Conservation (phyloP, 805 yeast species). For the Candida methanosorbosa region DNA sequence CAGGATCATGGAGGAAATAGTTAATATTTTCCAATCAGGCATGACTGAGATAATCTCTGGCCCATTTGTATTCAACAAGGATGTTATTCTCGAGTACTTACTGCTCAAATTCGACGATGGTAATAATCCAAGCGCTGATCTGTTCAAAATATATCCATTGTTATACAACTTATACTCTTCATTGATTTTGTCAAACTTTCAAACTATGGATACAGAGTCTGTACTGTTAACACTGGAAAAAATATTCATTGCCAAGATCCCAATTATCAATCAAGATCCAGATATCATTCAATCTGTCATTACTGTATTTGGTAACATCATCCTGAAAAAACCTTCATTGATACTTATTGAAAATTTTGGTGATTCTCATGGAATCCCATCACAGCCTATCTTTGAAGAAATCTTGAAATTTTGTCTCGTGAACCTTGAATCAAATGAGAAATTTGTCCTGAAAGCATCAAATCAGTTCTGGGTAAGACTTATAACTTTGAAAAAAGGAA, state of each 20-base stretch:
- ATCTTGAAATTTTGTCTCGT: slow-evolving; percentile 27
- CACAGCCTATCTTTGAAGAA: slow-evolving; percentile 10
- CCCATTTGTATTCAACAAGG: slow-evolving; percentile 49
- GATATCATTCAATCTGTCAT: slow-evolving; percentile 47
- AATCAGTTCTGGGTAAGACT: slow-evolving; percentile 48
- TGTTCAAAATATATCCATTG: too few relatives aligned
- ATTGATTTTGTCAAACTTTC: slow-evolving; percentile 29
- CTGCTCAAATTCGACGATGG: slow-evolving; percentile 22
- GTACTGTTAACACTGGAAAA: slow-evolving; percentile 28
- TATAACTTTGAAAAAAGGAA: slow-evolving; percentile 35
- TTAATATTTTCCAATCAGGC: slow-evolving; percentile 56
- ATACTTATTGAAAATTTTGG: too few relatives aligned
- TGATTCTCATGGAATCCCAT: too few relatives aligned
- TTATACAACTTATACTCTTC: slow-evolving; percentile 38
- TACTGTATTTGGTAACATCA: slow-evolving; percentile 39
- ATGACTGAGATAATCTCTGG: slow-evolving; percentile 55
- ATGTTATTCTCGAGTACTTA: slow-evolving; percentile 32
- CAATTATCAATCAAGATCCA: slow-evolving; percentile 39
- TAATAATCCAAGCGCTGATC: slow-evolving; percentile 20
- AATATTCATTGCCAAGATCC: slow-evolving; percentile 28
- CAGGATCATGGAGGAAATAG: slow-evolving; percentile 52
- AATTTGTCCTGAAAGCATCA: slow-evolving; percentile 44
- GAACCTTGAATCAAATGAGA: slow-evolving; percentile 39
- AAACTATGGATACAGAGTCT: slow-evolving; percentile 20
- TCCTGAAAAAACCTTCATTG: slow-evolving; percentile 41